A percentile compares a stretch with the other conserved stretches of the same genome.
phyloP scores from a whole-genome alignment of 495 filamentous ascomycete genomes.

The Trypethelium eluteriae region DNA sequence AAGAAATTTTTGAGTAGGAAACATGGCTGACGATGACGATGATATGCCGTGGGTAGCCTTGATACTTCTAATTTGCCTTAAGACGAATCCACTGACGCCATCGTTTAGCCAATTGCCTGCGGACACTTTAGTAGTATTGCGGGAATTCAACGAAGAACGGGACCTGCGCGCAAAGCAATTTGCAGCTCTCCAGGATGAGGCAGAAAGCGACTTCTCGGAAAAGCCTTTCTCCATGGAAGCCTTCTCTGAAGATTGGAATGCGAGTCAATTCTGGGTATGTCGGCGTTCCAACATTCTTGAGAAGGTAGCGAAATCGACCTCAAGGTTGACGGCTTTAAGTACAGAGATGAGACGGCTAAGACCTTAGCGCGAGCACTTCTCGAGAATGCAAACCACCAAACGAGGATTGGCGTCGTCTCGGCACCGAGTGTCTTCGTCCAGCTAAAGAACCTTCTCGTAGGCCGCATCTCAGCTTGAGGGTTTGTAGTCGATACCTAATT shows the following conservation, averaged over 20 bases:
- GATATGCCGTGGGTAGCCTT: conserved; percentile 1
- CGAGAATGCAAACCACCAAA: conserved; percentile 44
- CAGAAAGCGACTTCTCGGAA: conserved; percentile 39
- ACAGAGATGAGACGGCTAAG: conserved; percentile 60
- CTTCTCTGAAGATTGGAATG: conserved; percentile 76
- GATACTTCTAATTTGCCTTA: neutral
- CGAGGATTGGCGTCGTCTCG: conserved; percentile 59
- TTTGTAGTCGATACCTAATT: neutral
- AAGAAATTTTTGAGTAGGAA: neutral
- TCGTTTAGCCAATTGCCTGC: conserved; percentile 43
- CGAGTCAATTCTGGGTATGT: conserved; percentile 69
- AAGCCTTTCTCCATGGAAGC: conserved; percentile 55
- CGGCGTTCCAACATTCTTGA: neutral
- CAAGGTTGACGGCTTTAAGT: conserved; percentile 40
- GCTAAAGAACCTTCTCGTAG: conserved; percentile 58
- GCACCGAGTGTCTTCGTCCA: conserved; percentile 70
- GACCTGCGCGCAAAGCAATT: conserved; percentile 55
- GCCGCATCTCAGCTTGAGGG: conserved; percentile 19
- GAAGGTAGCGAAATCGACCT: conserved; percentile 2
- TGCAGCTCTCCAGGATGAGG: conserved; percentile 49
- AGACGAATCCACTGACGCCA: neutral
- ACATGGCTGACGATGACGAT: neutral
- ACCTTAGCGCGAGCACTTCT: conserved; percentile 56
- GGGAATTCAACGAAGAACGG: conserved; percentile 61
- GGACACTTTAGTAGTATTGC: conserved; percentile 53